Conservation (phyloP, 208 protist species). For the Leishmania aethiopica region DNA sequence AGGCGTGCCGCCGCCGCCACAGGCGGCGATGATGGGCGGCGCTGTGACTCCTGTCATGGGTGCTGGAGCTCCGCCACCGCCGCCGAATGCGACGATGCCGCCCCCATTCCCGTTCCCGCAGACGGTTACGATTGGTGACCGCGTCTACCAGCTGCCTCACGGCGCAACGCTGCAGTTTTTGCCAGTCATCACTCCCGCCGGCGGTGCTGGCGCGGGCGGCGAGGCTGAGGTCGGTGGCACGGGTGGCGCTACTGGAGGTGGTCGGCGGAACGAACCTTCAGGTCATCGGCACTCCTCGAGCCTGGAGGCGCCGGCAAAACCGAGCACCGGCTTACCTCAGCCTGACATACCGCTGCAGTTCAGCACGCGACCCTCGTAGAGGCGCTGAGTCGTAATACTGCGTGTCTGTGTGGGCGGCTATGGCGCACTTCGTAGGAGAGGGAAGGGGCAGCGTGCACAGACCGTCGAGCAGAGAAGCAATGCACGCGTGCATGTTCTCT, state of each 20-base stretch:
- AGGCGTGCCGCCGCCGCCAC: slow-evolving; percentile 17
- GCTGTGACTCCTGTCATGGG: slow-evolving; percentile 2
- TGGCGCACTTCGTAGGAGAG: neutral
- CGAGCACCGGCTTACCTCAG: neutral
- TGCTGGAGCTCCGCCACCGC: neutral
- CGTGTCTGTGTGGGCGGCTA: neutral
- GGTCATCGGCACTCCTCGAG: neutral
- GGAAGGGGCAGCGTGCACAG: neutral
- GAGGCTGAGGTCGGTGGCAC: slow-evolving; percentile 7
- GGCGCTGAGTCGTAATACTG: neutral
- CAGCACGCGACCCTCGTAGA: neutral
- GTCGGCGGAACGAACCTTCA: neutral
- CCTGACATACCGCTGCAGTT: neutral
- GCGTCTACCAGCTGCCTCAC: slow-evolving; percentile 54
- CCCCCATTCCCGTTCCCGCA: slow-evolving; percentile 41
- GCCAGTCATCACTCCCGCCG: slow-evolving; percentile 53
- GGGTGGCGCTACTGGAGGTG: neutral
- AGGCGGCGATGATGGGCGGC: slow-evolving; percentile 15
- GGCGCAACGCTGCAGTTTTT: slow-evolving; percentile 62
- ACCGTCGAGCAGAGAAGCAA: neutral
- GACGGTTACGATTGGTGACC: slow-evolving; percentile 57
- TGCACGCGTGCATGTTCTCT: neutral
- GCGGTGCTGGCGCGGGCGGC: neutral
- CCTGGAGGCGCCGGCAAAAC: neutral
- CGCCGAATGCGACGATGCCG: slow-evolving; percentile 27